A percentile compares a stretch with the other conserved stretches of the same genome.
Conservation (phyloP, 345 rosid genomes). For the Acer campestre region DNA sequence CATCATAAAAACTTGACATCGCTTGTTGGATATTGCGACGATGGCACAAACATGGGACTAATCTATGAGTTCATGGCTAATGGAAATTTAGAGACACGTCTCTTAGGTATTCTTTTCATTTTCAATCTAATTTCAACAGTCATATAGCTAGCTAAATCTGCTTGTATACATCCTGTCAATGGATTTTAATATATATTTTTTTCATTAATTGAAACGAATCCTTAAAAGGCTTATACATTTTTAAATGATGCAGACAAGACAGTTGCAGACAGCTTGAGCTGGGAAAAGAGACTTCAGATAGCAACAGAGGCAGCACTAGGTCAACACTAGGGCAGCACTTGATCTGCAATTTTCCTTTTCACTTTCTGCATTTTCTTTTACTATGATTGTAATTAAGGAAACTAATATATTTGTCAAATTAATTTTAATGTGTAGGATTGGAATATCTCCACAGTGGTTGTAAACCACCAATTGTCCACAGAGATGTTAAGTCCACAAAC, state of each 20-base stretch:
- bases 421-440: background rate
- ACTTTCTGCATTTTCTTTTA: background rate
- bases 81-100: constrained; percentile 15
- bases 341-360: background rate
- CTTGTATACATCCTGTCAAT: too few species aligned
- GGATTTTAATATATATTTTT: background rate
- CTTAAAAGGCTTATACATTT: background rate
- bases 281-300: constrained; percentile 32
- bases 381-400: background rate
- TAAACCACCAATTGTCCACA: constrained; percentile 47
- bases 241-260: background rate
- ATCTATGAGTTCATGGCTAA: constrained; percentile 24
- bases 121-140: too few species aligned
- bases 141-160: too few species aligned
- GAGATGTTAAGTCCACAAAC: too few species aligned
- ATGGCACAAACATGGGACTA: background rate
- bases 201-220: too few species aligned
- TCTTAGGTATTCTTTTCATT: constrained; percentile 10
- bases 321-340: constrained; percentile 5
- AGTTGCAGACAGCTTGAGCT: constrained; percentile 10
- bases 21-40: constrained; percentile 25
- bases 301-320: constrained; percentile 29
- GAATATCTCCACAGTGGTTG: constrained; percentile 30
- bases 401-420: background rate
- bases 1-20: constrained; percentile 25